A percentile compares a stretch with the other conserved stretches of the same genome.
These are phyloP conservation scores for Cucumis cinereus DNA, from an alignment of 306 rosid species.

Conservation along the genomic window DNA sequence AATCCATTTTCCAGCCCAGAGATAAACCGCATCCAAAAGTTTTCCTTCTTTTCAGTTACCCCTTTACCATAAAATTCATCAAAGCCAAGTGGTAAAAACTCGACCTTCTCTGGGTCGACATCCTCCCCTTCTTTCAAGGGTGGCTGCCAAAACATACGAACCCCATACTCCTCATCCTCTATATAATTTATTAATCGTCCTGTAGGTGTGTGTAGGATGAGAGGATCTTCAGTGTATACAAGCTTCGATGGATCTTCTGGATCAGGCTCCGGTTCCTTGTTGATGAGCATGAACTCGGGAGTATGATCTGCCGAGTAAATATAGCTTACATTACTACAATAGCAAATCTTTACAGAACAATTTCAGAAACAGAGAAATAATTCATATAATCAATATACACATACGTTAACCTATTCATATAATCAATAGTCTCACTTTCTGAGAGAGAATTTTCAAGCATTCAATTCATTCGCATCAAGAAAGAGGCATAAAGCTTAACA, in stretches of 20 bases:
- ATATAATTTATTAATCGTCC: conserved; percentile 64
- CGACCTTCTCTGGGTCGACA: conserved; percentile 51
- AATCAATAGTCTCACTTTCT: background rate
- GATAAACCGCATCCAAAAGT: conserved; percentile 22
- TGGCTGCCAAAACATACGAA: conserved; percentile 92
- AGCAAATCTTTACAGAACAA: background rate
- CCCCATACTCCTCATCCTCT: conserved; percentile 64
- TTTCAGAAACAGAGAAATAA: background rate
- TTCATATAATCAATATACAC: too few relatives aligned
- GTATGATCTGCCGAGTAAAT: conserved; percentile 44
- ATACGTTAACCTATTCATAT: background rate
- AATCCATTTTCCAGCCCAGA: conserved; percentile 35
- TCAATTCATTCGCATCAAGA: background rate
- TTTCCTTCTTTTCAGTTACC: conserved; percentile 9
- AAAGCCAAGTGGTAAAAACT: conserved; percentile 67
- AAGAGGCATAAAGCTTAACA: background rate
- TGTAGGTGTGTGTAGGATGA: conserved; percentile 78
- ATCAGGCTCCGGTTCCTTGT: conserved; percentile 82
- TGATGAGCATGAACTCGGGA: conserved; percentile 74
- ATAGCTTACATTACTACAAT: background rate
- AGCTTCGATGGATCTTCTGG: conserved; percentile 81
- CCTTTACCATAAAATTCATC: conserved; percentile 64
- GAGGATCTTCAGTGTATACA: conserved; percentile 54
- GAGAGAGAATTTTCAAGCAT: background rate
- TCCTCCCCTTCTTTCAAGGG: conserved; percentile 48